Evolutionary conservation across 805 yeast species (phyloP).

Genomic region (Ogataea parapolymorpha): DNA sequence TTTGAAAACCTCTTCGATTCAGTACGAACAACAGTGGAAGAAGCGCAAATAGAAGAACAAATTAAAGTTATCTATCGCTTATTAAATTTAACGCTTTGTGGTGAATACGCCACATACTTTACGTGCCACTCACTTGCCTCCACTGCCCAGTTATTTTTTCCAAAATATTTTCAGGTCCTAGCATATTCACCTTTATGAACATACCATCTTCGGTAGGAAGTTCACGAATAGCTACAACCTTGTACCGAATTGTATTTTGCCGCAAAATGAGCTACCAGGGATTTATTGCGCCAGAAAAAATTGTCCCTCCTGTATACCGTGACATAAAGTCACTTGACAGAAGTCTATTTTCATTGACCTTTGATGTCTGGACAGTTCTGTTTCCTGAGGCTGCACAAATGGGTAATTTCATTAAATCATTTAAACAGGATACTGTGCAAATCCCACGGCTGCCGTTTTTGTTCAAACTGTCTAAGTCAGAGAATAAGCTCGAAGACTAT

Average conservation of each 20-base stretch:
- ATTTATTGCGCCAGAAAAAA: conserved; percentile 7
- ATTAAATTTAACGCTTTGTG: conserved; percentile 9
- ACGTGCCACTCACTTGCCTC: conserved; percentile 1
- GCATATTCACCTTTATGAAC: background rate
- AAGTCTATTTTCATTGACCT: conserved; percentile 52
- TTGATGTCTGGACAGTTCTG: conserved; percentile 62
- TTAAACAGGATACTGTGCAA: conserved; percentile 59
- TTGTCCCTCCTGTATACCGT: conserved; percentile 64
- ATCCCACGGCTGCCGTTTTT: conserved; percentile 72
- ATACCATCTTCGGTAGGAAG: background rate
- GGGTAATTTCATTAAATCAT: conserved; percentile 57
- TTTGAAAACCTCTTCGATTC: too few relatives aligned
- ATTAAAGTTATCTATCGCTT: background rate
- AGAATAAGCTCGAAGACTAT: background rate
- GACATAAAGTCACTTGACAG: conserved; percentile 66
- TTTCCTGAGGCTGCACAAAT: conserved; percentile 66
- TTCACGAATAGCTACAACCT: background rate
- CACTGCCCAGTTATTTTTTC: conserved; percentile 2
- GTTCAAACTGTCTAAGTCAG: conserved; percentile 32
- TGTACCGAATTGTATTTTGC: background rate
- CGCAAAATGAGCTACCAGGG: conserved; percentile 9
- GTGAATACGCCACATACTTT: background rate
- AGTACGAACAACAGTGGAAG: background rate
- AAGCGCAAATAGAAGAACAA: conserved; percentile 1
- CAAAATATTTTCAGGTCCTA: background rate